Conservation (phyloP, 306 rosid species). For the Fagus sylvatica region DNA sequence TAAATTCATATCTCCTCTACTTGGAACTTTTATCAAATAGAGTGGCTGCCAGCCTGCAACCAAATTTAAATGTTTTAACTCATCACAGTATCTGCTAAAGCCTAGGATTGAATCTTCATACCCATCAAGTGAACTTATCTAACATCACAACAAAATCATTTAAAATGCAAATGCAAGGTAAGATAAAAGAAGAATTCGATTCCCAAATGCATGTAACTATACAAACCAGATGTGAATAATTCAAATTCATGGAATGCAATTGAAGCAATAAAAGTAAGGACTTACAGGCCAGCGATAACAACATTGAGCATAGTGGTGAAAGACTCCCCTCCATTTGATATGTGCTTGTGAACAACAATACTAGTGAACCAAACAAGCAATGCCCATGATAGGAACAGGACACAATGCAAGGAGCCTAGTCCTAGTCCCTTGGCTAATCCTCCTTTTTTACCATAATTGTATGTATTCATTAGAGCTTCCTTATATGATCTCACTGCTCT, state of each 20-base stretch:
- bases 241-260: not conserved
- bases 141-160: not conserved
- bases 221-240: not conserved
- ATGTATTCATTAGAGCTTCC: slow-evolving; percentile 70
- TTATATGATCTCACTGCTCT: slow-evolving; percentile 71
- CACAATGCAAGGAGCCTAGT: slow-evolving; percentile 83
- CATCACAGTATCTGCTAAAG: no score
- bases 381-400: slow-evolving; percentile 89
- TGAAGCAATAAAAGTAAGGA: slow-evolving; percentile 12
- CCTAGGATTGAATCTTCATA: no score
- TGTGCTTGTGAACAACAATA: slow-evolving; percentile 80
- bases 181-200: not conserved
- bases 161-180: not conserved
- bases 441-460: slow-evolving; percentile 68
- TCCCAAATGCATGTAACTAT: not conserved
- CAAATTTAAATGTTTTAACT: no score
- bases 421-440: slow-evolving; percentile 97
- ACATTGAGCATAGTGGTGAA: slow-evolving; percentile 99
- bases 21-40: no score
- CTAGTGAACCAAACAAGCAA: slow-evolving; percentile 94
- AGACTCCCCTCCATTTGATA: slow-evolving; percentile 91
- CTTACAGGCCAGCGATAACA: slow-evolving; percentile 97
- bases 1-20: no score
- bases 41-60: no score
- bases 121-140: not conserved